Base-by-base conservation (phyloP, 805 yeast species). In the Pichia eremophila region DNA sequence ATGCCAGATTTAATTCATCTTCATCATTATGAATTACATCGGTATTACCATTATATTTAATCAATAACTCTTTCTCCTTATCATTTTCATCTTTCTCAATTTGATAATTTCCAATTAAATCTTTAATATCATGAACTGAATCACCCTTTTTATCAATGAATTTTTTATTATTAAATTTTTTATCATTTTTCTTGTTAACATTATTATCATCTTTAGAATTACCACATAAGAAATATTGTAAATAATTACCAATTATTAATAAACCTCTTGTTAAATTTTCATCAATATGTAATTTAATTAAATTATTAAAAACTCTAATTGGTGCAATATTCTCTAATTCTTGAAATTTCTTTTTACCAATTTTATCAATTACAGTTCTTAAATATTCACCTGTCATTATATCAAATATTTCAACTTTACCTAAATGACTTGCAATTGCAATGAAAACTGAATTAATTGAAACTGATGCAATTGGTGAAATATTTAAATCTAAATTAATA, bases 191-290 rank as follows among this genome's bases (percentile, higher is more conserved):
- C 48, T 54, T 40, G 12, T 53, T 55, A 12, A 40, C 27, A 28
- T 49, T 45, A 18, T 46, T 43, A 27, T 27, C 44, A 22, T 54
- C 46, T 40, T 59, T 57, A 18, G 56, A 54, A 34, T 68, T 70
- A 1, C 78, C 79, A 61, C 73, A 70, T 46, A 68, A 70, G 53
- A 75, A 75, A 52, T 71, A 71, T 49, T 74, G 78, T 1, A 72
- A 60, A 2, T 63, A 52, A 28, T 72, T 67, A 0, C 75, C 77
- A 51, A 69, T 63, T 1, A 67, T 52, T 2, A 71, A 57, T 2
- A 74, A 52, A 8, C 80, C 79, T 37, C 57, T 50, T 4, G 59
- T 49, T 5, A 40, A 38, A 9, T 45, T 45, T 40, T 60, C 60
- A 46, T 63, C 61, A 17, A 52, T 12, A 55, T 44, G 41, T 2